Conservation (phyloP, 139 green algal genomes). For the Desmodesmus armatus region DNA sequence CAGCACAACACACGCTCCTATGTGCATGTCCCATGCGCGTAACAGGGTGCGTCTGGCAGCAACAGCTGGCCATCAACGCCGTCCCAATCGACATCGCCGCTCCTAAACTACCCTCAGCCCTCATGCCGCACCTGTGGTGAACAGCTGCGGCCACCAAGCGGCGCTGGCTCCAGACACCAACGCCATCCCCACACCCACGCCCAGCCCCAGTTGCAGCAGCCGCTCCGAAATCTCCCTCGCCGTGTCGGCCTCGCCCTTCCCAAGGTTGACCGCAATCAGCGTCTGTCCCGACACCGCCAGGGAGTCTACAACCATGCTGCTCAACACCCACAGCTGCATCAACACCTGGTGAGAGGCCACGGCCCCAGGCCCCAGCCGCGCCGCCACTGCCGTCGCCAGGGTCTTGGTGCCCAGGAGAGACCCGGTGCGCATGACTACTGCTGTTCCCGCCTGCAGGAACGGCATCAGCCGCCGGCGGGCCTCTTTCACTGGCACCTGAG, state of each 20-base stretch:
- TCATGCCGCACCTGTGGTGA: no score
- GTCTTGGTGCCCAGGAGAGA: constrained; percentile 82
- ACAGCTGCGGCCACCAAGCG: constrained; percentile 54
- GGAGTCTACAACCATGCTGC: constrained; percentile 72
- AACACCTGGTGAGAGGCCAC: constrained; percentile 80
- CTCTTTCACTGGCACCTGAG: neutral
- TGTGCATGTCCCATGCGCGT: no score
- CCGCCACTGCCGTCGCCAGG: constrained; percentile 70
- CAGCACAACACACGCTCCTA: no score
- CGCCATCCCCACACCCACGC: constrained; percentile 52
- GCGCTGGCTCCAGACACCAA: constrained; percentile 32
- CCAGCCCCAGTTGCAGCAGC: constrained; percentile 66
- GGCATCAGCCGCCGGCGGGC: constrained; percentile 24
- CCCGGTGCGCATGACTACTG: constrained; percentile 75
- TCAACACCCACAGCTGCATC: constrained; percentile 83
- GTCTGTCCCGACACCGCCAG: constrained; percentile 79
- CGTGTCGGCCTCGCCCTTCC: constrained; percentile 12
- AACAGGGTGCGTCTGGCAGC: no score
- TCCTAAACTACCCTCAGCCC: no score
- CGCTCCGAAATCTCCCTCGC: constrained; percentile 65
- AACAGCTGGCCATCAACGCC: no score
- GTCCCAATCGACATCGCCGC: no score
- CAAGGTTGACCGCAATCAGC: constrained; percentile 72
- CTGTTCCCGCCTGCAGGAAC: constrained; percentile 62
- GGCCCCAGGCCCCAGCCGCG: constrained; percentile 66